These are phyloP conservation scores for Drechslerella coelobrocha DNA, from an alignment of 2,329 filamentous ascomycete genomes.

Conservation along the genomic window DNA sequence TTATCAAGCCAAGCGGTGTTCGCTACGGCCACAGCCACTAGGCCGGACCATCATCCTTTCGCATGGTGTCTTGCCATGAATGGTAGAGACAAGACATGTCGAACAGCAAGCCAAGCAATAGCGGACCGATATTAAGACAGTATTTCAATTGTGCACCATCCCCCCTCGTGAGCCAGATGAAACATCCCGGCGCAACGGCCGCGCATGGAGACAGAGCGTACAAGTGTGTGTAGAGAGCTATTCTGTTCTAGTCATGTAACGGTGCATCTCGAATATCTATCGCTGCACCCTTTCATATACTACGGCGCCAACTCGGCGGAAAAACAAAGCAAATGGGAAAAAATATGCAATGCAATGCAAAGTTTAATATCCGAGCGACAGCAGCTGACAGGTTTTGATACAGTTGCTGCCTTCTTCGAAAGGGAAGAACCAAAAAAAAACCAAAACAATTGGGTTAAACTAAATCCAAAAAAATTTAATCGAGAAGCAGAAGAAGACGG, in stretches of 20 bases:
- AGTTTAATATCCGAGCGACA: conserved; percentile 8
- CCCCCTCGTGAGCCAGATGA: not conserved
- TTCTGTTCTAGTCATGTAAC: no score
- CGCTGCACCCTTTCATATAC: not conserved
- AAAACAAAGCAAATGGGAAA: no score
- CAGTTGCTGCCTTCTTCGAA: conserved; percentile 5
- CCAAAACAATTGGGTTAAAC: not conserved
- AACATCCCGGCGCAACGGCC: conserved; percentile 24
- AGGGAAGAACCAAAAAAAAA: conserved; percentile 7
- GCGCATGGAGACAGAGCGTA: not conserved
- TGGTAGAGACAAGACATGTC: no score
- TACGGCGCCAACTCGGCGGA: no score
- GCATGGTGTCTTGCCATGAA: not conserved
- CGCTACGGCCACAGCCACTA: not conserved
- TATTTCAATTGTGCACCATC: conserved; percentile 17
- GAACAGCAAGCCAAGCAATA: conserved; percentile 17
- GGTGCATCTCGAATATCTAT: no score
- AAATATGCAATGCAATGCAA: conserved; percentile 4
- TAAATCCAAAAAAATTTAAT: not conserved
- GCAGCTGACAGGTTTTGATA: conserved; percentile 3
- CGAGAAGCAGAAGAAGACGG: not conserved
- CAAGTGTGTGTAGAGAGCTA: no score
- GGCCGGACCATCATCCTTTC: not conserved
- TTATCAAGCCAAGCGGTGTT: not conserved
- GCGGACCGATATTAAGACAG: conserved; percentile 39